Evolutionary conservation across 768 basidiomycete genomes (phyloP), one percentile per base, ranked within the genome.

Genomic region (Tylopilus cervinicoccineus): DNA sequence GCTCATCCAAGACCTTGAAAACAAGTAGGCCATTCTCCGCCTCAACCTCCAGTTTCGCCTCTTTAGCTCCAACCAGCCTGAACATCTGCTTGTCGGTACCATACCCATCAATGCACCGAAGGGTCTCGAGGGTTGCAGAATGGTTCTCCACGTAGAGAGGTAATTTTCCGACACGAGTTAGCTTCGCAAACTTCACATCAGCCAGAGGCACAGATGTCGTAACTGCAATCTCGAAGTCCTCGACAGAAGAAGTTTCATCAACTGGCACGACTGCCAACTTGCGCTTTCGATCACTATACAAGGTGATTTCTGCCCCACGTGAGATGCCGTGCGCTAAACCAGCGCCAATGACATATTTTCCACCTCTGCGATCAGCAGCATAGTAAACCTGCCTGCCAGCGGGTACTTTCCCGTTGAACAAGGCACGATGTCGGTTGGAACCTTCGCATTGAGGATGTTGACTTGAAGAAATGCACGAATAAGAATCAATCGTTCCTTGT

Each of bases 401-500:
- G 13, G 54, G 31, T 14, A 51, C 44, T 42, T 53, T 59, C 17
- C 49, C 41, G 36, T 66, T 41, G 38, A 68, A 67, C 16, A 38
- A 38, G 20, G 22, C 14, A 29, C 36, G 45, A 29, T 50, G n/a
- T 20, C 31, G 53, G 31, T 63, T 31, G 19, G 19, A 1, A 6
- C 67, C 69, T 48, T 60, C 63, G 20, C 65, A 69, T 14, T 58
- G 64, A 1, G 66, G 68, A 42, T 51, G 53, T 32, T 68, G 68
- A 6, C 58, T 68, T 32, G 19, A 40, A 9, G n/a, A 2, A 7
- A 8, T 20, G 1, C 12, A 36, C 10, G 1, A n/a, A 24, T 54
- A 1, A 55, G 20, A 11, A 13, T 43, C 27, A 16, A n/a, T n/a
- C n/a, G n/a, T n/a, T n/a, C 8, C 11, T 13, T 4, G 16, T n/a